These are phyloP conservation scores for Ophiostoma tasmaniense DNA, from an alignment of 2,329 filamentous ascomycete genomes.

Conservation along the genomic window DNA sequence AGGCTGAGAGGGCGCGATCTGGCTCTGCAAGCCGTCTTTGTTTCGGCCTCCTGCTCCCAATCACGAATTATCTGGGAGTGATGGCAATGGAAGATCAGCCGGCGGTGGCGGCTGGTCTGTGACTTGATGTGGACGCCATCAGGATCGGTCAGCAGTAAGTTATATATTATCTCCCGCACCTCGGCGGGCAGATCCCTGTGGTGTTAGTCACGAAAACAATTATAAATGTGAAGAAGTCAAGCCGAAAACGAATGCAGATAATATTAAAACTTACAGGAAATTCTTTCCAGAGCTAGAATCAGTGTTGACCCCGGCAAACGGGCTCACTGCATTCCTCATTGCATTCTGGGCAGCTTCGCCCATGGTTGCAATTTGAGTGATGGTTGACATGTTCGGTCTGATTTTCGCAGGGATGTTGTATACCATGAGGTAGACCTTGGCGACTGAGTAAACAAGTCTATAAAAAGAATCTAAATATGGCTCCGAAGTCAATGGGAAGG, in stretches of 20 bases:
- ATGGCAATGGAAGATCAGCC: constrained; percentile 4
- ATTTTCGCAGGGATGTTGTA: not conserved
- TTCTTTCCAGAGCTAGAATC: not conserved
- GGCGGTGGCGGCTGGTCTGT: not conserved
- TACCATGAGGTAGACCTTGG: not conserved
- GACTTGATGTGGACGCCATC: not conserved
- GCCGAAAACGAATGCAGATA: not conserved
- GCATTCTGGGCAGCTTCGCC: not conserved
- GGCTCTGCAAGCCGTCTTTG: not conserved
- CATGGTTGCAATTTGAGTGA: not conserved
- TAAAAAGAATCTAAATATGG: not conserved
- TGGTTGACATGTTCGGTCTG: not conserved
- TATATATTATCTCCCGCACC: constrained; percentile 35
- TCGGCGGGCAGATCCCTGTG: constrained; percentile 38
- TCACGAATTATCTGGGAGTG: not conserved
- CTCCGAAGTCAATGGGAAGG: not conserved
- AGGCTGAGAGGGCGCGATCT: not conserved
- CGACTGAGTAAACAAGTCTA: not conserved
- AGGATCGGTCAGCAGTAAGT: not conserved
- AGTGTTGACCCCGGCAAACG: not conserved
- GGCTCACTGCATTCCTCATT: not conserved
- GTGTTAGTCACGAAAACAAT: not conserved
- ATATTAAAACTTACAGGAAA: not conserved
- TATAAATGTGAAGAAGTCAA: not conserved
- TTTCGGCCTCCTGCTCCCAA: not conserved